Base-by-base conservation (phyloP, 164 flowering plant species). In the Cinnamomum chago region DNA sequence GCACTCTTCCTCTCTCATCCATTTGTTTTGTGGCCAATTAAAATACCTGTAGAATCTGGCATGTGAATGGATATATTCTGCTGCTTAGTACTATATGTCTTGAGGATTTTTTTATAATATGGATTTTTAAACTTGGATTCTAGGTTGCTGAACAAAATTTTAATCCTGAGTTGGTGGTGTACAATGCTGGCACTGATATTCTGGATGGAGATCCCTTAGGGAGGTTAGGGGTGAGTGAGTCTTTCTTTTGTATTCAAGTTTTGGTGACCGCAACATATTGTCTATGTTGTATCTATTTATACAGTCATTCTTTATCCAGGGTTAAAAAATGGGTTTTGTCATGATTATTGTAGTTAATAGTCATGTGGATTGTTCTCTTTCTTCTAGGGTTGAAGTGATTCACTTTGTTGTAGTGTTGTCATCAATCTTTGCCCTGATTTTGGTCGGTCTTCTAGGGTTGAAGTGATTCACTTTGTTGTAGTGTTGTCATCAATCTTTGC, bases 131-230 rank as follows among this genome's bases (percentile, higher is more conserved):
- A 66, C 13, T 27, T 68, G 28, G 35, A 66, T 67, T 62, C 58
- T 77, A 95, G 99, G 90, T 86, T 78, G 94, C 93, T 73, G 86
- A 80, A 47, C 68, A 55, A 7, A 76, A 13, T 70, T 93, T 89
- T 84, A 78, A 88, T 79, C 98, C 97, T 67, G 95, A 93, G 79
- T 79, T 95, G 88, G 77, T 93, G 72, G 79, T 93, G 62, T 95
- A 90, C 81, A 95, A 95, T 84, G 99, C 98, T 78, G 97, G 98
- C 67, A 95, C 98, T 69, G 98, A 95, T 83, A 89, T 92, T 74
- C 82, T 93, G 33, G 94, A 93, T 78, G 99, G 99, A 72, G 98
- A 95, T 85, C 96, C 92, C 55, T 68, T 92, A 78, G 99, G 99
- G 62, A 73, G 80, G 76, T 84, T 95, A 81, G 90, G 86, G 99